Evolutionary conservation across 169 alveolate species (phyloP).

Genomic region (Besnoitia besnoiti): DNA sequence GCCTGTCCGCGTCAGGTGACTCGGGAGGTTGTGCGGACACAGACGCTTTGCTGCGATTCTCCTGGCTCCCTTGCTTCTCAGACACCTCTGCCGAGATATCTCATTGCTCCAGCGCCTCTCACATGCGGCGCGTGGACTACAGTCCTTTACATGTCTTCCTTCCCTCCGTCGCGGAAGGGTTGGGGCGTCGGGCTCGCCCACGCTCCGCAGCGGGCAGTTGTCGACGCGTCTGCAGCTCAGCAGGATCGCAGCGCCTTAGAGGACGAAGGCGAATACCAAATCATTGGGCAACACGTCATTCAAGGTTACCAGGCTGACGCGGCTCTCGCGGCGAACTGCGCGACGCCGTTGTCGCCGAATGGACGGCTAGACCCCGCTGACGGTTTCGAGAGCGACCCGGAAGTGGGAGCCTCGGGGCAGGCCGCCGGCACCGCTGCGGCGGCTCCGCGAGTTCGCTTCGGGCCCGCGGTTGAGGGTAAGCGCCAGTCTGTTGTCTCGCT

Average conservation of each 20-base stretch:
- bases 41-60: background rate
- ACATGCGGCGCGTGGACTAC: slow-evolving; percentile 54
- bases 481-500: background rate
- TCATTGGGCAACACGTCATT: background rate
- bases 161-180: slow-evolving; percentile 61
- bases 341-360: background rate
- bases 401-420: background rate
- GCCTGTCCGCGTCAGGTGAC: no score
- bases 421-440: background rate
- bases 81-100: slow-evolving; percentile 50
- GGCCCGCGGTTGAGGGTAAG: background rate
- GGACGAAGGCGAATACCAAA: background rate
- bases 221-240: background rate
- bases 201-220: slow-evolving; percentile 40
- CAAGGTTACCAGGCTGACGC: background rate
- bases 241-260: background rate
- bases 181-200: slow-evolving; percentile 67
- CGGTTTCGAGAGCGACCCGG: background rate
- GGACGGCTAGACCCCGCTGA: no score
- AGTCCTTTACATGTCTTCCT: slow-evolving; percentile 45
- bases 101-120: slow-evolving; percentile 38
- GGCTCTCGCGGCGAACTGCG: background rate
- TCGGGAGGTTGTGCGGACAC: no score
- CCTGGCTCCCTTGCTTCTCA: slow-evolving; percentile 21
- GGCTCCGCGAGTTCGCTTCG: background rate